phyloP scores from a whole-genome alignment of 192 early-diverging fungal genomes.

The Coemansia sp. region DNA sequence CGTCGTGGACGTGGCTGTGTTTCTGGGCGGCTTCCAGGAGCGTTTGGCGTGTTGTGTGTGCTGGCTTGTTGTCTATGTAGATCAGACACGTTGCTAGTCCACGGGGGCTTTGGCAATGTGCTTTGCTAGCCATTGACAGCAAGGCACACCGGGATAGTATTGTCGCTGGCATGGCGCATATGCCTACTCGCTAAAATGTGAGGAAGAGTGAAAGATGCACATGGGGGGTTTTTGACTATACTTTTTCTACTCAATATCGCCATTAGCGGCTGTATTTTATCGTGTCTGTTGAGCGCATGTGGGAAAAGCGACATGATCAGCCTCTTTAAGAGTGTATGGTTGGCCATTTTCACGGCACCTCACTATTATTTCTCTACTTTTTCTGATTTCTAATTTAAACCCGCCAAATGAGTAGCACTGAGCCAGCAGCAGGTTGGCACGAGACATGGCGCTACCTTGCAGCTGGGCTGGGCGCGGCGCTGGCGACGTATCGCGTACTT shows the following conservation, averaged over 20 bases:
- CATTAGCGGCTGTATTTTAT: not conserved
- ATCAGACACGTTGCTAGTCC: slow-evolving; percentile 10
- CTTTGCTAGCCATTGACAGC: not conserved
- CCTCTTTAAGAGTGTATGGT: no score
- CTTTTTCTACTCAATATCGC: not conserved
- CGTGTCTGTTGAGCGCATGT: not conserved
- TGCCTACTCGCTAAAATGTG: not conserved
- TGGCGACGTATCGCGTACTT: slow-evolving; percentile 27
- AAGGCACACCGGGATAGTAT: not conserved
- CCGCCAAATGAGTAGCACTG: not conserved
- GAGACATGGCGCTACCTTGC: slow-evolving; percentile 16
- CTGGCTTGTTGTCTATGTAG: slow-evolving; percentile 6
- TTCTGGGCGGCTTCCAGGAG: slow-evolving; percentile 6
- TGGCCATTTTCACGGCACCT: no score
- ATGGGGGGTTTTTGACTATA: not conserved
- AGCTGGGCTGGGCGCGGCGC: slow-evolving; percentile 11
- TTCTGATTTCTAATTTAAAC: not conserved
- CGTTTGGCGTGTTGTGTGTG: not conserved
- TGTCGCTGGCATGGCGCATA: not conserved
- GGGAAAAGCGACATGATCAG: not conserved
- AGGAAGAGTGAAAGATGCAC: not conserved
- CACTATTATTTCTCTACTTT: not conserved
- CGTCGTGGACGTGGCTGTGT: slow-evolving; percentile 14
- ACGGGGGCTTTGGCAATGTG: not conserved
- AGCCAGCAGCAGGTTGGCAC: not conserved